These are phyloP conservation scores for Pholiota molesta DNA, from an alignment of 768 basidiomycete genomes.

Conservation along the genomic window DNA sequence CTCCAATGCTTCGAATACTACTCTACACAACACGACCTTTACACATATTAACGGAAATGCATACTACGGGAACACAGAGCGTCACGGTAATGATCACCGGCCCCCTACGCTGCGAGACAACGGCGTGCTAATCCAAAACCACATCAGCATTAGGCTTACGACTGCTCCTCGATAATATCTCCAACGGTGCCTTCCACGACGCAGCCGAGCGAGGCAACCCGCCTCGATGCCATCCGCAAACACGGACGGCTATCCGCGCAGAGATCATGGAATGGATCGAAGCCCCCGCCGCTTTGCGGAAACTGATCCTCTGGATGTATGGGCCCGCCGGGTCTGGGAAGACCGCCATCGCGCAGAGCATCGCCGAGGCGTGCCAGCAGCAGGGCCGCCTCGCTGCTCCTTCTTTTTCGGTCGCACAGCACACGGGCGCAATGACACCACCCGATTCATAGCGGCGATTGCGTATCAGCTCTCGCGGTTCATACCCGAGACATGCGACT, in stretches of 20 bases:
- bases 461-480: not conserved
- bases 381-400: not conserved
- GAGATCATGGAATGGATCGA: not conserved
- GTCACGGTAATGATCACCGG: no score
- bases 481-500: not conserved
- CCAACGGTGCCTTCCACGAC: not conserved
- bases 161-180: not conserved
- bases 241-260: not conserved
- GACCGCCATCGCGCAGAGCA: not conserved
- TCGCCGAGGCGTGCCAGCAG: not conserved
- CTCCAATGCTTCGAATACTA: no score
- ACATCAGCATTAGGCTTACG: no score
- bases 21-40: no score
- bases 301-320: not conserved
- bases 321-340: not conserved
- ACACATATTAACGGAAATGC: no score
- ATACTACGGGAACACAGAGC: no score
- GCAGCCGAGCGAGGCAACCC: not conserved
- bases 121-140: no score
- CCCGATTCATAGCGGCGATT: not conserved
- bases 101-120: no score
- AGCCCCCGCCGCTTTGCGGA: not conserved
- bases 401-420: not conserved
- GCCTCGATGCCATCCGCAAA: not conserved
- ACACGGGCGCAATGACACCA: not conserved